Base-by-base conservation (phyloP, 805 yeast species). In the Danielia reshetovae region DNA sequence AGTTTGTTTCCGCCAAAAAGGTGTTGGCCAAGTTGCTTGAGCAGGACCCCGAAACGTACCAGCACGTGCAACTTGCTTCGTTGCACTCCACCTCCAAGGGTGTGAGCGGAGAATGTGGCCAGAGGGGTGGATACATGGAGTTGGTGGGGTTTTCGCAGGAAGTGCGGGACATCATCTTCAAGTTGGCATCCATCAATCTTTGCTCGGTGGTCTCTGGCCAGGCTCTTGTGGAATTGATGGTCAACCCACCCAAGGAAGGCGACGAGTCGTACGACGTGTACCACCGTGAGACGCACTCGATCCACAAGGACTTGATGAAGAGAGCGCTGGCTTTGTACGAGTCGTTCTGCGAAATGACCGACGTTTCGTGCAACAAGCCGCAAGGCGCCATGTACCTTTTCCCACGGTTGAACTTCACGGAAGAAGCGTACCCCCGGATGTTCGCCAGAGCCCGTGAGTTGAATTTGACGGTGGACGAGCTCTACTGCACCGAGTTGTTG, bases 81-180 rank as follows among this genome's bases (percentile, higher is more conserved):
- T 68, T 93, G 48, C 97, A 93, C 61, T 88, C 97, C n/a, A 87
- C 95, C 27, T 90, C 97, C 9, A 93, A 93, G 63, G 99, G 99
- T 59, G 87, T 88, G 49, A 75, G 87, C 43, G 99, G 98, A 43
- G 99, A 93, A 65, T 93, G 99, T 73, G 99, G 99, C 41, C 98
- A 93, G 68, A 80, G 99, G 65, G 99, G 97, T 51, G 99, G 99
- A 5, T 93, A 89, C 69, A 85, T 93, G 93, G 99, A 93, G 62
- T 65, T 89, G 6, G 74, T 81, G 8, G 96, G 96, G 1, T 85
- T 93, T 62, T 66, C 73, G 10, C 70, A 68, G 3, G 88, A 82
- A 29, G 81, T 89, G 12, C 65, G 71, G 49, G 84, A 77, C 19
- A 74, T 85, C 36, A 71, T 93, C 34, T 70, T 83, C 60, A 93